Percentiles rank a stretch among this genome's conserved stretches.
phyloP scores from a whole-genome alignment of 805 yeast species.

The Brettanomyces bruxellensis region DNA sequence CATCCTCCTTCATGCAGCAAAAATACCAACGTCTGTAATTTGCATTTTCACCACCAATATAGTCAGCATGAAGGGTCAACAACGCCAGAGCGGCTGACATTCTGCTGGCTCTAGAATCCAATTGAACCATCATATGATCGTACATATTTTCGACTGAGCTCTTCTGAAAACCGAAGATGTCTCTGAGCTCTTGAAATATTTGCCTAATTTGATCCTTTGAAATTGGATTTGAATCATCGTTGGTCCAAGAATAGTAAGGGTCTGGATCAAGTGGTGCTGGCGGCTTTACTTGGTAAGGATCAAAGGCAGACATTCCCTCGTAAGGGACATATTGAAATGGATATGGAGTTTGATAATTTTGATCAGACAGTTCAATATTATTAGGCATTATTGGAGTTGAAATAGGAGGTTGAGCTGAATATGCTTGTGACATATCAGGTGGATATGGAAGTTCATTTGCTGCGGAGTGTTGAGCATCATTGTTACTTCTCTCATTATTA shows the following conservation, averaged over 20 bases:
- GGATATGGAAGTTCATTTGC: too few relatives aligned
- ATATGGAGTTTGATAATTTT: too few relatives aligned
- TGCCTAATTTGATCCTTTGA: slow-evolving; percentile 52
- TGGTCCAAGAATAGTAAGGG: slow-evolving; percentile 51
- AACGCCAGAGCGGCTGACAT: slow-evolving; percentile 65
- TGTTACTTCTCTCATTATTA: too few relatives aligned
- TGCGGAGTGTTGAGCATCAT: too few relatives aligned
- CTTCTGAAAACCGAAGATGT: slow-evolving; percentile 74
- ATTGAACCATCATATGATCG: slow-evolving; percentile 69
- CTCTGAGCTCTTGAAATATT: slow-evolving; percentile 50
- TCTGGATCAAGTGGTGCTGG: slow-evolving; percentile 14
- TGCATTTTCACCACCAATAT: slow-evolving; percentile 84
- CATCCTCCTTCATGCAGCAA: slow-evolving; percentile 73
- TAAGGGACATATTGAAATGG: too few relatives aligned
- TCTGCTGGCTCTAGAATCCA: slow-evolving; percentile 84
- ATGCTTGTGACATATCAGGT: too few relatives aligned
- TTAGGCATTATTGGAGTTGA: too few relatives aligned
- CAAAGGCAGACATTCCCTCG: too few relatives aligned
- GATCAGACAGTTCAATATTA: too few relatives aligned
- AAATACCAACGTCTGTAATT: slow-evolving; percentile 91
- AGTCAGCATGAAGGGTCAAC: slow-evolving; percentile 73
- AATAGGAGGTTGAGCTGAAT: too few relatives aligned
- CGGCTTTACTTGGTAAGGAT: not conserved
- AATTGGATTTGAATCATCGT: slow-evolving; percentile 63
- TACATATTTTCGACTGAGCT: slow-evolving; percentile 72